phyloP scores from a whole-genome alignment of 768 basidiomycete species.

The Dacryopinax primogenitus region DNA sequence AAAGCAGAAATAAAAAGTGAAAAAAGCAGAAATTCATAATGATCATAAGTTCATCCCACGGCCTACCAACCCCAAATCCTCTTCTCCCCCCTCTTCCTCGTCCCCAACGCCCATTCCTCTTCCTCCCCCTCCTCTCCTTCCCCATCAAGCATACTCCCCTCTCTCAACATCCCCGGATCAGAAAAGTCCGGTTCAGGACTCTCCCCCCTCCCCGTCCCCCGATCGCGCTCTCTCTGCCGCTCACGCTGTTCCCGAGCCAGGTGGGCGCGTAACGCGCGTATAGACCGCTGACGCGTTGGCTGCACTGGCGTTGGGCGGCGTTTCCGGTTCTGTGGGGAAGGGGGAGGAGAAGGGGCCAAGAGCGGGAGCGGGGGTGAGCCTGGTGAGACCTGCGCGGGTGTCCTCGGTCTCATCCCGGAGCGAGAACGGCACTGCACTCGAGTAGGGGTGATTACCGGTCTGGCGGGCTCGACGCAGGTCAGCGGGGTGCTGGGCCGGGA shows the following conservation, averaged over 20 bases:
- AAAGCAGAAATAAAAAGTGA: no score
- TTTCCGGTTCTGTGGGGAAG: neutral
- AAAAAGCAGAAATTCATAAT: no score
- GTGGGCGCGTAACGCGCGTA: neutral
- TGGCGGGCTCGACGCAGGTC: neutral
- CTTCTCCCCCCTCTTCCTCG: neutral
- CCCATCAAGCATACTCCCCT: neutral
- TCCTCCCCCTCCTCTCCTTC: neutral
- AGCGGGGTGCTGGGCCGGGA: neutral
- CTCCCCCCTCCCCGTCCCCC: neutral
- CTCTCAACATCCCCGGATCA: neutral
- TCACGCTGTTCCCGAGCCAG: neutral
- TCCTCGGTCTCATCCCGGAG: no score
- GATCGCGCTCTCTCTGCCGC: neutral
- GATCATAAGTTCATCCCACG: no score
- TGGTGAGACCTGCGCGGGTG: no score
- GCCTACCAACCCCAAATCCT: neutral
- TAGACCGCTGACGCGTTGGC: neutral
- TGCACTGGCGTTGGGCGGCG: neutral
- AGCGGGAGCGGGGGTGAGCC: neutral
- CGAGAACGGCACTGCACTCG: neutral
- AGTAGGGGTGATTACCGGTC: neutral
- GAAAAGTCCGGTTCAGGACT: neutral
- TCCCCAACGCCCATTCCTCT: neutral
- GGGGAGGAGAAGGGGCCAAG: neutral